Conservation (phyloP, 257 asterid genomes). For the Plantago elongata region DNA sequence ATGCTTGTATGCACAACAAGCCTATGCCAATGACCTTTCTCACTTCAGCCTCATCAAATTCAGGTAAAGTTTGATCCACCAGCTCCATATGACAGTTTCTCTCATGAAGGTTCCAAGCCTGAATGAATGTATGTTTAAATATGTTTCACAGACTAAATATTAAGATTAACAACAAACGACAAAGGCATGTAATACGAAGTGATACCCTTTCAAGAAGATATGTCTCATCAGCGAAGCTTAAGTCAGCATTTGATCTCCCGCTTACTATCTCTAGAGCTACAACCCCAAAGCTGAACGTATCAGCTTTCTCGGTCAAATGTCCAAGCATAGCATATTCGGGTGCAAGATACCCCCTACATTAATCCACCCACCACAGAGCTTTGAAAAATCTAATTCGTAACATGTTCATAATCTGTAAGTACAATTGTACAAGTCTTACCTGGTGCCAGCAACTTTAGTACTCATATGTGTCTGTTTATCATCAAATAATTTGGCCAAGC, state of each 20-base stretch:
- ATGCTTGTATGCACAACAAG: conserved; percentile 60
- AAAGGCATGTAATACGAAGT: neutral
- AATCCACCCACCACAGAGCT: neutral
- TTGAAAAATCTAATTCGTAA: neutral
- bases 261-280: conserved; percentile 56
- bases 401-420: neutral
- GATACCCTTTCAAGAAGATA: conserved; percentile 74
- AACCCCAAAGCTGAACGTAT: conserved; percentile 61
- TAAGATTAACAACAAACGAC: neutral
- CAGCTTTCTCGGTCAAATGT: conserved; percentile 66
- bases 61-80: conserved; percentile 22
- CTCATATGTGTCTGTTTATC: conserved; percentile 71
- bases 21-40: conserved; percentile 43
- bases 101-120: conserved; percentile 28
- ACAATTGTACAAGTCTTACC: conserved; percentile 49
- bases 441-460: conserved; percentile 84
- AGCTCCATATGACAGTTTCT: conserved; percentile 18
- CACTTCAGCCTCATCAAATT: conserved; percentile 33
- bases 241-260: conserved; percentile 58
- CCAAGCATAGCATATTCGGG: conserved; percentile 77
- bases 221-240: conserved; percentile 39
- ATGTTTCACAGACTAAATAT: neutral
- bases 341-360: conserved; percentile 64
- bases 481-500: conserved; percentile 65
- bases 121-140: neutral